Percentiles rank a stretch among this genome's conserved stretches.
phyloP scores from a whole-genome alignment of 2,329 filamentous ascomycete genomes.

The Clarireedia paspali region DNA sequence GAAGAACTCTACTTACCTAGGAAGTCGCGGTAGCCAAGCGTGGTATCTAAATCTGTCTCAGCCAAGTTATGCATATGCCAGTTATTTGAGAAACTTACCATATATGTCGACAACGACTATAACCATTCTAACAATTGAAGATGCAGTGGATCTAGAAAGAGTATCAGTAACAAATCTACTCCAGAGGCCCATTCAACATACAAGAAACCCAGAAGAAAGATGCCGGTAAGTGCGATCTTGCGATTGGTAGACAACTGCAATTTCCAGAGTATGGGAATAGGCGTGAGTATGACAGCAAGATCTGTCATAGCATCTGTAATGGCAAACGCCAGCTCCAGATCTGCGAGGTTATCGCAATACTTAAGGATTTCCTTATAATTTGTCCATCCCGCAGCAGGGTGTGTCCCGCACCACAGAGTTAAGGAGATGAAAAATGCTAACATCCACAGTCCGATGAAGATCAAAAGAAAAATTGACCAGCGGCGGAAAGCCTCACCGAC shows the following conservation, averaged over 20 bases:
- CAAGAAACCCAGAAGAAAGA: not conserved
- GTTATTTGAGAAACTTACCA: not conserved
- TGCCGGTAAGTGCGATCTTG: not conserved
- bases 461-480: not conserved
- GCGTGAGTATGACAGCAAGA: not conserved
- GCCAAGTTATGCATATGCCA: no score
- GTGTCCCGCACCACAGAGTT: not conserved
- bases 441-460: not conserved
- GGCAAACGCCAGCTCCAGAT: not conserved
- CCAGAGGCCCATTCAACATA: not conserved
- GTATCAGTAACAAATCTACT: not conserved
- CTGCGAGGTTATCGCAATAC: not conserved
- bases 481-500: not conserved
- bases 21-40: not conserved
- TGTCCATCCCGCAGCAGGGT: not conserved
- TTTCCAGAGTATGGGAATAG: not conserved
- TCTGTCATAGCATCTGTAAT: not conserved
- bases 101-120: not conserved
- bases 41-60: not conserved
- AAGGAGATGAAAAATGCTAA: not conserved
- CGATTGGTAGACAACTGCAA: not conserved
- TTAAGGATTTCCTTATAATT: not conserved
- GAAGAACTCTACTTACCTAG: not conserved
- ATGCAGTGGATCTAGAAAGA: not conserved
- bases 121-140: not conserved